A percentile compares a stretch with the other conserved stretches of the same genome.
These are phyloP conservation scores for Cercospora nicotianae DNA, from an alignment of 2,329 filamentous ascomycete species.

Conservation along the genomic window DNA sequence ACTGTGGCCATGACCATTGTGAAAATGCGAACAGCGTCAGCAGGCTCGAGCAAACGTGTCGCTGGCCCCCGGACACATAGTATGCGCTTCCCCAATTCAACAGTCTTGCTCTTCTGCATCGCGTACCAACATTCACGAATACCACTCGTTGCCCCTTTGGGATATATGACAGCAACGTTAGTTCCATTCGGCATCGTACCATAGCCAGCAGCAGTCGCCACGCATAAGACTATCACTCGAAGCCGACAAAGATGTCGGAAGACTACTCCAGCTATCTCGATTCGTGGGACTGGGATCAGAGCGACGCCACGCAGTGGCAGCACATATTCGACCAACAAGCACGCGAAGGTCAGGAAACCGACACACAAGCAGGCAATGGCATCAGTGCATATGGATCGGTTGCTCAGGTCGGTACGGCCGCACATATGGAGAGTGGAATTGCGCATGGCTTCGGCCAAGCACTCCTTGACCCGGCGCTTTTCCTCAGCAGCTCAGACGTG, in stretches of 20 bases:
- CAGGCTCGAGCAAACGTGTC: constrained; percentile 4
- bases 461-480: constrained; percentile 1
- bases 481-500: constrained; percentile 1
- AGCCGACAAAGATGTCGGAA: neutral
- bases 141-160: neutral
- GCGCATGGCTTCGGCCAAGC: neutral
- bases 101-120: neutral
- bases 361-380: neutral
- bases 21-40: neutral
- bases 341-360: neutral
- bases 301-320: constrained; percentile 6
- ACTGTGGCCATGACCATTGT: neutral
- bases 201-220: neutral
- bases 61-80: neutral
- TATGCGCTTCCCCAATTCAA: neutral
- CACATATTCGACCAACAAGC: constrained; percentile 6
- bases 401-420: neutral
- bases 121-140: neutral
- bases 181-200: neutral
- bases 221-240: neutral
- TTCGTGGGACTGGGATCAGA: neutral
- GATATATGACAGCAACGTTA: neutral
- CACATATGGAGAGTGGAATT: constrained; percentile 5
- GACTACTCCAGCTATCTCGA: constrained; percentile 1
- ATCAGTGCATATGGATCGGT: neutral